These are phyloP conservation scores for Talaromyces atroroseus DNA, from an alignment of 2,329 filamentous ascomycete genomes.

Conservation along the genomic window DNA sequence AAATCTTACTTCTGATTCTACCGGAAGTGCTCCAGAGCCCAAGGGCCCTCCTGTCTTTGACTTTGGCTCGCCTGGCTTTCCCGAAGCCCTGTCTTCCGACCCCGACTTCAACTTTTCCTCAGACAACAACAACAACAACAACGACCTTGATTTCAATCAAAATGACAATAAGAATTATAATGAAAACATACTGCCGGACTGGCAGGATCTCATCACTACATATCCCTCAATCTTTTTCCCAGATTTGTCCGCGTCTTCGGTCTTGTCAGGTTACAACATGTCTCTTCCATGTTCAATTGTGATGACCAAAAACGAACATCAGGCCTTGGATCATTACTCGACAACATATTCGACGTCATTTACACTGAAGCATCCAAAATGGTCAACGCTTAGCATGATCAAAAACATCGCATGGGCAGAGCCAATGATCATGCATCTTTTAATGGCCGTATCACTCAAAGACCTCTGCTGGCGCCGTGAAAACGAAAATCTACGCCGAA, in stretches of 20 bases:
- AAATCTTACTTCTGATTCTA: background rate
- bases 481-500: background rate
- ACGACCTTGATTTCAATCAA: too few species aligned
- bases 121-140: background rate
- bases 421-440: background rate
- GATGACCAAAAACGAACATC: background rate
- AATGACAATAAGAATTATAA: background rate
- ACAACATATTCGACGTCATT: background rate
- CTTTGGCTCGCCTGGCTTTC: background rate
- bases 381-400: background rate
- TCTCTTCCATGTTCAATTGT: background rate
- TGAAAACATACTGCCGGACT: background rate
- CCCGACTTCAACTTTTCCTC: background rate
- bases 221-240: background rate
- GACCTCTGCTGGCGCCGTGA: background rate
- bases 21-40: background rate
- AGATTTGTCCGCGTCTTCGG: background rate
- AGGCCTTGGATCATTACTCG: background rate
- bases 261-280: background rate
- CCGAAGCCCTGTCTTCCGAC: background rate
- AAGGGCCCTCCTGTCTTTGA: background rate
- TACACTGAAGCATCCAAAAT: background rate
- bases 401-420: background rate
- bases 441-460: background rate
- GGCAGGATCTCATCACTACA: background rate